Evolutionary conservation across 2,329 filamentous ascomycete species (phyloP), one percentile per base, ranked within the genome.

Genomic region (Fusarium newnesense): DNA sequence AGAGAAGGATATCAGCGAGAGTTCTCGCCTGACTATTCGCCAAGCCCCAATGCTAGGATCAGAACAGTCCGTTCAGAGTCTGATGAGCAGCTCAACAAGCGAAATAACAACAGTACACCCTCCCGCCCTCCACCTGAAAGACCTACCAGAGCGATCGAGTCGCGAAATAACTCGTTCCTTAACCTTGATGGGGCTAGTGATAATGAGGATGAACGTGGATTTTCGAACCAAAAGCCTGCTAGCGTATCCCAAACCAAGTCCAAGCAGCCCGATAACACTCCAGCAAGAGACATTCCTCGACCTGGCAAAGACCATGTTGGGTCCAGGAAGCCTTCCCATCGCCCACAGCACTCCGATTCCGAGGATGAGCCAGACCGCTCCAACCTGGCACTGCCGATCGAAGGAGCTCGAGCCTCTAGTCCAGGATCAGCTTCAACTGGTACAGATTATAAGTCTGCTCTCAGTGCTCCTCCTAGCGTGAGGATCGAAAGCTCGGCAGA

Each of bases 11-110:
- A 82, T 58, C 81, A 85, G 42, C 85, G 90, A 71, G 90, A 91
- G 5, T 94, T 95, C 79, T 94, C 93, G 24, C 91, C 92, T 18
- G 91, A 92, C 60, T 95, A 95, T 80, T 91, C 92, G 50, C 92
- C 92, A 18, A 90, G 91, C 70, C 89, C 90, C 43, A 92, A 89
- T 79, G 91, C 93, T 34, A 90, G 89, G n/a, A 93, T 94, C 44
- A 88, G 91, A 60, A 83, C 87, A n/a, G 89, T 93, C 40, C 85
- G 86, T 60, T 83, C 86, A 9, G 85, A 84, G 42, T 84, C 85
- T 15, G 80, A 81, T 19, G 72, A 78, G 52, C 71, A 77, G 39
- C 53, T 60, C 43, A 39, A 58, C 42, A 62, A 67, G 40, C 70
- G 52, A 37, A 69, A 69, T 46, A 80, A 82, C 11, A 84, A 69